Evolutionary conservation across 169 alveolate genomes (phyloP).

Genomic region (Pseudocohnilembus persalinus): DNA sequence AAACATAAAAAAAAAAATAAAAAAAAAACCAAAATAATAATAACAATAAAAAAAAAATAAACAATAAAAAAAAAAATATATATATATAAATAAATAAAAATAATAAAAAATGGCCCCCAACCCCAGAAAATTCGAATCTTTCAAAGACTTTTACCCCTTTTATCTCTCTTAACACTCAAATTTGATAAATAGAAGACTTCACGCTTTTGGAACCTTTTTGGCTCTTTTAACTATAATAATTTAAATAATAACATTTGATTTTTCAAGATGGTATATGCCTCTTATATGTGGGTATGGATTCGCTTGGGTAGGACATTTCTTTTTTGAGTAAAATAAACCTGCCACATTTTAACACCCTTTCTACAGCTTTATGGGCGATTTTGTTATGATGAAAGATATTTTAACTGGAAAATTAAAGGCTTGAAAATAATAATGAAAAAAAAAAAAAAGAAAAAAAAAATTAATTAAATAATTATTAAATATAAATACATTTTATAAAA

Average conservation of each 20-base stretch:
- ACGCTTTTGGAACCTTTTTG: slow-evolving; percentile 8
- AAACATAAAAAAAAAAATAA: too few species aligned
- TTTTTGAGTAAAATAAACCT: slow-evolving; percentile 30
- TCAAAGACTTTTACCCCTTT: slow-evolving; percentile 21
- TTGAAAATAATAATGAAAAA: background rate
- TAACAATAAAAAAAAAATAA: too few species aligned
- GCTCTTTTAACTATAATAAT: background rate
- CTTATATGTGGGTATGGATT: slow-evolving; percentile 16
- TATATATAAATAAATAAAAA: too few species aligned
- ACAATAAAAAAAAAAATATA: too few species aligned
- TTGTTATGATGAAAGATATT: slow-evolving; percentile 5
- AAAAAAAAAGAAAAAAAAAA: too few species aligned
- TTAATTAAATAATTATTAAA: too few species aligned
- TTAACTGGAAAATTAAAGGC: background rate
- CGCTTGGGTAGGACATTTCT: slow-evolving; percentile 37
- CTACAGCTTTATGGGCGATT: slow-evolving; percentile 23
- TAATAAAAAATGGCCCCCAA: too few species aligned
- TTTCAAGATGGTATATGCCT: background rate
- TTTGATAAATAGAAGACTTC: slow-evolving; percentile 10
- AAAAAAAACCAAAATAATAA: too few species aligned
- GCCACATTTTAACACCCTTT: slow-evolving; percentile 25
- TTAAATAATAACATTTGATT: background rate
- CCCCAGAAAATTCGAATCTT: too few species aligned
- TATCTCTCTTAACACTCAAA: slow-evolving; percentile 19
- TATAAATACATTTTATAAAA: too few species aligned